phyloP scores from a whole-genome alignment of 2,329 filamentous ascomycete genomes.

The Xylaria polymorpha region DNA sequence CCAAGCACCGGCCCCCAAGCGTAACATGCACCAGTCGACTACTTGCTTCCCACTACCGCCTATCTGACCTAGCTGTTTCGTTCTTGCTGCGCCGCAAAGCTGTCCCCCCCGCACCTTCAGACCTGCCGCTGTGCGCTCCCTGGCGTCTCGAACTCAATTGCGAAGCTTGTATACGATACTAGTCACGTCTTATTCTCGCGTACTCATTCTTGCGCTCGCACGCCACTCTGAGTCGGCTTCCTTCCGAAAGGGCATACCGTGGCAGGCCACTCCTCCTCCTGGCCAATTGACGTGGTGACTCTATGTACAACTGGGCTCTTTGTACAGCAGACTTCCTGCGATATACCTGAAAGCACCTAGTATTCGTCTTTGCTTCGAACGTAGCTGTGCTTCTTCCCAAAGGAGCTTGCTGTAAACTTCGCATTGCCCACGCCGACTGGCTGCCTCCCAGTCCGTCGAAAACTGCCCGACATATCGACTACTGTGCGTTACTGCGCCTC shows the following conservation, averaged over 20 bases:
- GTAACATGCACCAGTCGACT: slow-evolving; percentile 12
- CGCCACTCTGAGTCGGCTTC: slow-evolving; percentile 18
- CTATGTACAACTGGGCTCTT: slow-evolving; percentile 34
- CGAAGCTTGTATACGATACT: slow-evolving; percentile 26
- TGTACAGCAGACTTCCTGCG: slow-evolving; percentile 33
- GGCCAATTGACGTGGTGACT: slow-evolving; percentile 37
- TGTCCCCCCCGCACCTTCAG: slow-evolving; percentile 16
- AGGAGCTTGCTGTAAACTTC: slow-evolving; percentile 30
- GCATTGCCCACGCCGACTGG: slow-evolving; percentile 19
- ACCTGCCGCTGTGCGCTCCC: slow-evolving; percentile 5
- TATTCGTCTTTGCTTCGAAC: slow-evolving; percentile 30
- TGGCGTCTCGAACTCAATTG: slow-evolving; percentile 29
- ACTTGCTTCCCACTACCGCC: slow-evolving; percentile 25
- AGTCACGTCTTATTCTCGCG: slow-evolving; percentile 17
- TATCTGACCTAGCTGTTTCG: slow-evolving; percentile 11
- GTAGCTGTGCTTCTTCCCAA: slow-evolving; percentile 27
- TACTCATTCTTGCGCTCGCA: slow-evolving; percentile 12
- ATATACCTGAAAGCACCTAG: slow-evolving; percentile 31
- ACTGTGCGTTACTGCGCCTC: slow-evolving; percentile 19
- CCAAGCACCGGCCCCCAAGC: slow-evolving; percentile 9
- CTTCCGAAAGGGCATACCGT: slow-evolving; percentile 11
- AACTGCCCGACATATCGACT: slow-evolving; percentile 21
- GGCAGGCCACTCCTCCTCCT: slow-evolving; percentile 2
- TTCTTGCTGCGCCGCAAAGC: slow-evolving; percentile 26
- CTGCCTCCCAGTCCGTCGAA: slow-evolving; percentile 16